These are phyloP conservation scores for Triticum timopheevii DNA, from an alignment of 176 grass and related monocot species.

Conservation along the genomic window DNA sequence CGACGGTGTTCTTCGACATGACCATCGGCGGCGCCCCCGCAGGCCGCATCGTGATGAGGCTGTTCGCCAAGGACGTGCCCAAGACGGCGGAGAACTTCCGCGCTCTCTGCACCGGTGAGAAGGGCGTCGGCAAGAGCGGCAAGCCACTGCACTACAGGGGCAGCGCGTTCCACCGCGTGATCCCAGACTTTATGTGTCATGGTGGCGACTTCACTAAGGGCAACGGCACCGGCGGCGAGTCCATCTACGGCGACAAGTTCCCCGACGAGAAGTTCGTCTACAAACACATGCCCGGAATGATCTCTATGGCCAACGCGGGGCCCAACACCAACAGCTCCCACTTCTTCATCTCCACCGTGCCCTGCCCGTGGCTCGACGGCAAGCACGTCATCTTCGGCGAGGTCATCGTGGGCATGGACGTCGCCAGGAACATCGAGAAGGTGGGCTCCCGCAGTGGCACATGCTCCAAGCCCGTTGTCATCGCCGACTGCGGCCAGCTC, in stretches of 20 bases:
- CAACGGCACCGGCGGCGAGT: constrained; percentile 32
- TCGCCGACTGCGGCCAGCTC: constrained; percentile 63
- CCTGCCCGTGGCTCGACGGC: constrained; percentile 49
- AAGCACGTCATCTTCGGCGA: constrained; percentile 71
- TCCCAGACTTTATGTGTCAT: constrained; percentile 52
- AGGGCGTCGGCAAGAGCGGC: constrained; percentile 37
- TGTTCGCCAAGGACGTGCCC: constrained; percentile 36
- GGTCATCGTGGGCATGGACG: constrained; percentile 48
- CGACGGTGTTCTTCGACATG: too few species aligned
- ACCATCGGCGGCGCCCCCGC: too few species aligned
- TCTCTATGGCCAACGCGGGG: constrained; percentile 72
- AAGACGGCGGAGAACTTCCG: constrained; percentile 73
- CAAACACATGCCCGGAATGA: constrained; percentile 48
- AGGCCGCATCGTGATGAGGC: constrained; percentile 66
- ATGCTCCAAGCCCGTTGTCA: constrained; percentile 35
- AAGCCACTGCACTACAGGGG: constrained; percentile 77
- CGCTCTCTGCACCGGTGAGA: constrained; percentile 78
- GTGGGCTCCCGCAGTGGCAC: constrained; percentile 35
- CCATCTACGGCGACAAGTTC: constrained; percentile 35
- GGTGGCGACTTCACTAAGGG: constrained; percentile 29
- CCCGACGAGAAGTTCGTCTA: constrained; percentile 20
- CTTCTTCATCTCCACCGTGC: constrained; percentile 60
- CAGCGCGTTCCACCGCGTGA: constrained; percentile 64
- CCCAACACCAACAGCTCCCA: constrained; percentile 67
- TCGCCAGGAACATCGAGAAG: constrained; percentile 49